Conservation (phyloP, 2,329 filamentous ascomycete genomes). For the Penicillium digitatum region DNA sequence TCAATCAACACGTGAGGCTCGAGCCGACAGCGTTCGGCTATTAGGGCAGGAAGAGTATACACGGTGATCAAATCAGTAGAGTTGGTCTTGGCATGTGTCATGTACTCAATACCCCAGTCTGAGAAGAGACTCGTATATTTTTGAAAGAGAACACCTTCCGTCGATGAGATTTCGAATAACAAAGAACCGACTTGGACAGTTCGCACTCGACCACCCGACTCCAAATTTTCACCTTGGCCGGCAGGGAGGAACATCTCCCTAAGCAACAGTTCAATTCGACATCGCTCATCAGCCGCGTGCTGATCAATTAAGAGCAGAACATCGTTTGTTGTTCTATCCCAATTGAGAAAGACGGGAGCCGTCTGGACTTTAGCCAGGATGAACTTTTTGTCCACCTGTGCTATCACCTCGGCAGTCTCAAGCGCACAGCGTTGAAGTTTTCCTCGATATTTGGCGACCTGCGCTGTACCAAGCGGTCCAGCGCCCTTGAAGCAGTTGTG, state of each 20-base stretch:
- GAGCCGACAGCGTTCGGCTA: slow-evolving; percentile 68
- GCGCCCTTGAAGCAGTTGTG: slow-evolving; percentile 22
- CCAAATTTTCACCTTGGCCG: not conserved
- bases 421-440: slow-evolving; percentile 62
- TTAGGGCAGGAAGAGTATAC: slow-evolving; percentile 62
- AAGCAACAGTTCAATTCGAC: slow-evolving; percentile 72
- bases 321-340: not conserved
- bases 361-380: slow-evolving; percentile 62
- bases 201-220: slow-evolving; percentile 14
- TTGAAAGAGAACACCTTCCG: slow-evolving; percentile 59
- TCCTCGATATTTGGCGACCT: slow-evolving; percentile 30
- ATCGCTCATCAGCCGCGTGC: slow-evolving; percentile 89
- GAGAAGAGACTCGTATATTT: slow-evolving; percentile 56
- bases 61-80: slow-evolving; percentile 45
- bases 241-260: slow-evolving; percentile 46
- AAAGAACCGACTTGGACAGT: slow-evolving; percentile 46
- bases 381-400: slow-evolving; percentile 87
- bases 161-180: slow-evolving; percentile 59
- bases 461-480: slow-evolving; percentile 22
- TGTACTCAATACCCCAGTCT: slow-evolving; percentile 70
- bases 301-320: slow-evolving; percentile 79
- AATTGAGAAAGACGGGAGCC: not conserved
- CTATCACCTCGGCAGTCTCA: slow-evolving; percentile 60
- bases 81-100: slow-evolving; percentile 32
- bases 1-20: slow-evolving; percentile 70